These are phyloP conservation scores for Ichthyophthirius multifiliis DNA, from an alignment of 169 alveolate genomes.

Conservation along the genomic window DNA sequence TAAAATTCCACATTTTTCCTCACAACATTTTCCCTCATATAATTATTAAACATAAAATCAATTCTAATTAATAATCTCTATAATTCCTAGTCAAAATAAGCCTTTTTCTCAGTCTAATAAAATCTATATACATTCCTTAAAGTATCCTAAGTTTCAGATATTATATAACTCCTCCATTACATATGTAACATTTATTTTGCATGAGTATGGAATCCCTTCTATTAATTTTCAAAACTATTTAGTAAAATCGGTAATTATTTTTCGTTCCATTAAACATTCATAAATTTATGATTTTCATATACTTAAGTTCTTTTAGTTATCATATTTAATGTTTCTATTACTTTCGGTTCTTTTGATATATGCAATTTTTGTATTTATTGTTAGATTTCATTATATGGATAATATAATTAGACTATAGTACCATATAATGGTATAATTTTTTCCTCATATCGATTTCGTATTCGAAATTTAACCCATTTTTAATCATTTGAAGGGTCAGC, in stretches of 20 bases:
- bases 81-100: neutral
- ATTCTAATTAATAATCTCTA: conserved; percentile 1
- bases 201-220: conserved; percentile 4
- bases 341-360: neutral
- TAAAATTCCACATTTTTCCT: conserved; percentile 11
- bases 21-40: conserved; percentile 5
- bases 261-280: neutral
- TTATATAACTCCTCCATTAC: conserved; percentile 26
- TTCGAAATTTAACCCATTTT: conserved; percentile 6
- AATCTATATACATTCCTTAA: conserved; percentile 20
- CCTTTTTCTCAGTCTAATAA: conserved; percentile 17
- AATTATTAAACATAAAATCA: conserved; percentile 9
- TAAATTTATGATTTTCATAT: neutral
- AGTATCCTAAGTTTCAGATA: conserved; percentile 27
- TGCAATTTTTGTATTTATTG: neutral
- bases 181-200: neutral
- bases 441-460: conserved; percentile 29
- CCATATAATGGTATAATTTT: neutral
- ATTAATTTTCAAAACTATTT: conserved; percentile 4
- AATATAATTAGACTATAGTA: neutral
- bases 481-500: neutral
- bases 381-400: neutral
- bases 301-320: neutral
- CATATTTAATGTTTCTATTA: neutral
- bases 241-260: conserved; percentile 20